Evolutionary conservation across 306 rosid species (phyloP), one percentile per base, ranked within the genome.

Genomic region (Cicer arietinum): DNA sequence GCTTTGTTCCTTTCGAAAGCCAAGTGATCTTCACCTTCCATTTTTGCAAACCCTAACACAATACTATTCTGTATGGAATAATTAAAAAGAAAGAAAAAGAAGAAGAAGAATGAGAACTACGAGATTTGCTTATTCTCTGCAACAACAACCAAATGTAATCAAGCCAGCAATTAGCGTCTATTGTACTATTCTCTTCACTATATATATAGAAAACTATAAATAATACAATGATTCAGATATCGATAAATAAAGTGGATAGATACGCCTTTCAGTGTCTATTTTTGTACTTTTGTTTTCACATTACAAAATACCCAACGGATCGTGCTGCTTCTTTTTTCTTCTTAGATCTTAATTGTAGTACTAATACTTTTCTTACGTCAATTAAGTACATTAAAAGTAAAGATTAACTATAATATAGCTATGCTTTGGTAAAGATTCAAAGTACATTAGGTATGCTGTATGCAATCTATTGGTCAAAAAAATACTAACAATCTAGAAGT

Each of bases 1-100:
- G 97, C 74, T 71, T 62, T 91, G 91, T 77, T 89, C 79, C 98
- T 79, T 88, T 95, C 99, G 9, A 77, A 71, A 22, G 91, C 89
- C 79, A 90, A 84, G 71, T 88, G 85, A 88, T 95, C 99, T 8
- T 81, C 90, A 13, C 90, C 89, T 74, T 81, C 88, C 88, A 85
- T 84, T 7, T 1, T 41, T 20, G 5, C 17, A 22, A 66, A 65
- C 42, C 8, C 8, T 41, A 35, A n/a, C 20, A 14, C 57, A 51
- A 7, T 51, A 1, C 10, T 52, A 8, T 16, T 52, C 22, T 52
- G 10, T 52, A 14, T 52, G 4, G 6, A 18, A 44, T 1, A 12
- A 6, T 6, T 0, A 17, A 61, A n/a, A 7, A 39, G 25, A 16
- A 16, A 18, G 41, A 44, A 10, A 6, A n/a, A 16, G 9, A 67